phyloP scores from a whole-genome alignment of 2,329 filamentous ascomycete species.

The Tolypocladium tropicale region DNA sequence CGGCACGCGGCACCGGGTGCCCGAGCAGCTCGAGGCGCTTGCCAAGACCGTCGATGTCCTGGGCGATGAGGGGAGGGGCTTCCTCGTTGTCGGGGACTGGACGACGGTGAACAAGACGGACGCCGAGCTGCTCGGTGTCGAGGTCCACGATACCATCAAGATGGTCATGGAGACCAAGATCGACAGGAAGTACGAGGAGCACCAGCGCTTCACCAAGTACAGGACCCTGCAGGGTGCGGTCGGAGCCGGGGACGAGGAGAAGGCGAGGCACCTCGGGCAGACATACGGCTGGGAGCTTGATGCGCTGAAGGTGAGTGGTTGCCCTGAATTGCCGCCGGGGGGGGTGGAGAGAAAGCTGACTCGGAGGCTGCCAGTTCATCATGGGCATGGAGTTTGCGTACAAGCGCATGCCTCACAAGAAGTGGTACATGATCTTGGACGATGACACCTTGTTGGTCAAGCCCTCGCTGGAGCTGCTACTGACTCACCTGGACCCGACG shows the following conservation, averaged over 20 bases:
- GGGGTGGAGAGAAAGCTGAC: not conserved
- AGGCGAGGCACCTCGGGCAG: conserved; percentile 25
- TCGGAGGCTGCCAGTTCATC: conserved; percentile 31
- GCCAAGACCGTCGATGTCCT: conserved; percentile 19
- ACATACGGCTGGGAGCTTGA: conserved; percentile 38
- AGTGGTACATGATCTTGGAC: conserved; percentile 49
- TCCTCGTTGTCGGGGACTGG: conserved; percentile 42
- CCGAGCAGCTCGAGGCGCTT: conserved; percentile 35
- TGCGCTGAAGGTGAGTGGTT: conserved; percentile 32
- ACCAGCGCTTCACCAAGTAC: conserved; percentile 31
- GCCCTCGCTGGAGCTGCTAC: conserved; percentile 34
- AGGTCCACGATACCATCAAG: conserved; percentile 31
- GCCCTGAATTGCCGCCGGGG: not conserved
- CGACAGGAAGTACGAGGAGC: conserved; percentile 13
- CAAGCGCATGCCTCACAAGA: conserved; percentile 39
- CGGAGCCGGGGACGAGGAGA: conserved; percentile 23
- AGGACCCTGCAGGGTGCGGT: conserved; percentile 26
- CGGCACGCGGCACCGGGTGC: conserved; percentile 38
- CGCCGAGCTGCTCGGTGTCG: conserved; percentile 17
- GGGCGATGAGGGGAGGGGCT: conserved; percentile 26
- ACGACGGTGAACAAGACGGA: conserved; percentile 24
- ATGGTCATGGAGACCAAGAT: conserved; percentile 22
- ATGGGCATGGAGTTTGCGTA: conserved; percentile 43
- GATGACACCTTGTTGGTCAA: conserved; percentile 47
- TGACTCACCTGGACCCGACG: conserved; percentile 37